phyloP scores from a whole-genome alignment of 1,139 yeast genomes.

The Diutina rugosa region DNA sequence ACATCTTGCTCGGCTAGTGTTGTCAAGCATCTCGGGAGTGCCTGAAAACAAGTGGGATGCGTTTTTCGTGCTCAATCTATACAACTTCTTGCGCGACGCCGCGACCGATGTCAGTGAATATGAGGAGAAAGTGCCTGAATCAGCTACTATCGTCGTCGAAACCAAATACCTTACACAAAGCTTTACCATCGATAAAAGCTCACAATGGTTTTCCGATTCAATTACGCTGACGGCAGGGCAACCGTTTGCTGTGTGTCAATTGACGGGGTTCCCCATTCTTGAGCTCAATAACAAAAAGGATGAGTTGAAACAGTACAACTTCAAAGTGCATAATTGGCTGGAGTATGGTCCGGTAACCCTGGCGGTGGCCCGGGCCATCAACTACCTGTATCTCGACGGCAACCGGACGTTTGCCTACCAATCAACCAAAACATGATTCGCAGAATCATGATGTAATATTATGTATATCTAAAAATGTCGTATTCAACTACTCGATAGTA shows the following conservation, averaged over 20 bases:
- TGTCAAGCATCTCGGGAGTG: not conserved
- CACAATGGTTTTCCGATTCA: not conserved
- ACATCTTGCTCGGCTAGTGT: not conserved
- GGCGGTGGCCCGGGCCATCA: not conserved
- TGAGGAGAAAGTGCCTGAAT: not conserved
- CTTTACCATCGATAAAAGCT: not conserved
- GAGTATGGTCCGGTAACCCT: not conserved
- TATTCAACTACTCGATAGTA: too few relatives aligned
- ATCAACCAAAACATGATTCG: not conserved
- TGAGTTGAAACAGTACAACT: not conserved
- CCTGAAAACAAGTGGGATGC: not conserved
- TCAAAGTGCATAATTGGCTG: not conserved
- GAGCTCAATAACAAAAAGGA: slow-evolving; percentile 1
- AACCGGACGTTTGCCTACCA: not conserved
- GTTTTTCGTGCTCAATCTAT: not conserved
- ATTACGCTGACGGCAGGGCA: not conserved
- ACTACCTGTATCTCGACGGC: not conserved
- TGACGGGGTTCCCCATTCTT: slow-evolving; percentile 1
- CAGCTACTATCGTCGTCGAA: not conserved
- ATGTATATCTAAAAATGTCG: not conserved
- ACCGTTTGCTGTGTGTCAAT: not conserved
- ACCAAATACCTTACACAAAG: not conserved
- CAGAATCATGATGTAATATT: not conserved
- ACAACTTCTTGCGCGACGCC: not conserved
- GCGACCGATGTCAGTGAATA: not conserved